Evolutionary conservation across 1,284 basidiomycete genomes (phyloP).

Genomic region (Schizophyllum commune): DNA sequence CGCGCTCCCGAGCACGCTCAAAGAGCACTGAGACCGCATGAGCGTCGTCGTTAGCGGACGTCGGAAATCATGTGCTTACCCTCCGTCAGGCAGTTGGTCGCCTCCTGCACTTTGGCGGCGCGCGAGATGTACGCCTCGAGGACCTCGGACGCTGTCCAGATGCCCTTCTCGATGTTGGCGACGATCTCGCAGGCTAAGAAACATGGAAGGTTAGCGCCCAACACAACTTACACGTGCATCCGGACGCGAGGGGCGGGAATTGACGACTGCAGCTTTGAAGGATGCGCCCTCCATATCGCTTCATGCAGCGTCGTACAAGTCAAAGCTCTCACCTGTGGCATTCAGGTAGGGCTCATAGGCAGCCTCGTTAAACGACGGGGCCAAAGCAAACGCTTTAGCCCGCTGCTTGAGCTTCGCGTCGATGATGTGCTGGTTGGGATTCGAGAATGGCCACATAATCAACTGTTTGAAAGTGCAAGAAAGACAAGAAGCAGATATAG

Average conservation of each 20-base stretch:
- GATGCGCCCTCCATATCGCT: too few species aligned
- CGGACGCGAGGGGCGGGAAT: too few species aligned
- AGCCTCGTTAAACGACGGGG: constrained; percentile 11
- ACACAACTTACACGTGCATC: too few species aligned
- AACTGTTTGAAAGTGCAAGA: too few species aligned
- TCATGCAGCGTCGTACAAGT: too few species aligned
- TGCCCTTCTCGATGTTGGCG: constrained; percentile 40
- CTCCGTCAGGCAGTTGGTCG: constrained; percentile 76
- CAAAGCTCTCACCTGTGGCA: constrained; percentile 12
- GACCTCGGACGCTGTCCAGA: constrained; percentile 71
- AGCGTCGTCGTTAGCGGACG: neutral
- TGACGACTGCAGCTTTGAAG: too few species aligned
- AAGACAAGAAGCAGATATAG: too few species aligned
- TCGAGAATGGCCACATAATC: too few species aligned
- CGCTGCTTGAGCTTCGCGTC: constrained; percentile 27
- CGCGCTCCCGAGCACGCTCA: constrained; percentile 54
- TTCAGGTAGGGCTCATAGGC: constrained; percentile 17
- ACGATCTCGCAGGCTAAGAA: constrained; percentile 58
- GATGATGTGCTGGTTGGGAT: constrained; percentile 11
- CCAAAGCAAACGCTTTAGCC: constrained; percentile 21
- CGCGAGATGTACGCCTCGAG: constrained; percentile 68
- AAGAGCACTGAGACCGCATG: constrained; percentile 49
- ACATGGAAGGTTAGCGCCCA: too few species aligned
- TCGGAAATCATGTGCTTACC: constrained; percentile 27
- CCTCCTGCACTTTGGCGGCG: constrained; percentile 54